phyloP scores from a whole-genome alignment of 2,329 filamentous ascomycete genomes.

The Arthroderma sp. region DNA sequence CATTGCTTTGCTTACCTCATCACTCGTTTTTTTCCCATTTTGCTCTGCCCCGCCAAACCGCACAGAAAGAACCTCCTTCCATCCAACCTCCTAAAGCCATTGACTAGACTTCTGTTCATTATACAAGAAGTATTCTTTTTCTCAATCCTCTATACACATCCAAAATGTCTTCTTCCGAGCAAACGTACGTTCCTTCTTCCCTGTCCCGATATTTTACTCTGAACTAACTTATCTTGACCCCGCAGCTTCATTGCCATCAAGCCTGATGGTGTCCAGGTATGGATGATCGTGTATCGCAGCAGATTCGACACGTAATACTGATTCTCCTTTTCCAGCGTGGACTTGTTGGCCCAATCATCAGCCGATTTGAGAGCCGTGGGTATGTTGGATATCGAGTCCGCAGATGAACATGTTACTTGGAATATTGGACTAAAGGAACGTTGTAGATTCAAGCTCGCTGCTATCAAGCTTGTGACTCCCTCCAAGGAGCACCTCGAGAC shows the following conservation, averaged over 20 bases:
- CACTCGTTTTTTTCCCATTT: too few relatives aligned
- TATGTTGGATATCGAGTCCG: constrained; percentile 31
- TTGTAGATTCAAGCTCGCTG: constrained; percentile 85
- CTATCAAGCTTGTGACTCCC: constrained; percentile 87
- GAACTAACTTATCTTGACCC: neutral
- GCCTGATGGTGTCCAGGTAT: constrained; percentile 97
- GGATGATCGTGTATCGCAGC: constrained; percentile 15
- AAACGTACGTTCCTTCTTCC: constrained; percentile 55
- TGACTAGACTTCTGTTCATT: neutral
- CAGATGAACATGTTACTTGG: too few relatives aligned
- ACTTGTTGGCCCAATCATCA: constrained; percentile 94
- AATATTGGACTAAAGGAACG: constrained; percentile 6
- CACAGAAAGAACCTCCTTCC: too few relatives aligned
- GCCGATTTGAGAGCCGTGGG: constrained; percentile 94
- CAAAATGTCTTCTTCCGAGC: constrained; percentile 61
- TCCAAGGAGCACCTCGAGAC: constrained; percentile 92
- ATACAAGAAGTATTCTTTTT: neutral
- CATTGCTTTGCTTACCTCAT: too few relatives aligned
- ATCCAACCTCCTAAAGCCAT: too few relatives aligned
- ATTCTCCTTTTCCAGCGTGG: constrained; percentile 53
- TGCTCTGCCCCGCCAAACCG: too few relatives aligned
- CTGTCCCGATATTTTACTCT: constrained; percentile 9
- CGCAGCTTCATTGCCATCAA: constrained; percentile 98
- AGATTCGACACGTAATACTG: constrained; percentile 11
- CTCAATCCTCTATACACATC: constrained; percentile 18